Evolutionary conservation across 768 basidiomycete genomes (phyloP).

Genomic region (Rhodotorula taiwanensis): DNA sequence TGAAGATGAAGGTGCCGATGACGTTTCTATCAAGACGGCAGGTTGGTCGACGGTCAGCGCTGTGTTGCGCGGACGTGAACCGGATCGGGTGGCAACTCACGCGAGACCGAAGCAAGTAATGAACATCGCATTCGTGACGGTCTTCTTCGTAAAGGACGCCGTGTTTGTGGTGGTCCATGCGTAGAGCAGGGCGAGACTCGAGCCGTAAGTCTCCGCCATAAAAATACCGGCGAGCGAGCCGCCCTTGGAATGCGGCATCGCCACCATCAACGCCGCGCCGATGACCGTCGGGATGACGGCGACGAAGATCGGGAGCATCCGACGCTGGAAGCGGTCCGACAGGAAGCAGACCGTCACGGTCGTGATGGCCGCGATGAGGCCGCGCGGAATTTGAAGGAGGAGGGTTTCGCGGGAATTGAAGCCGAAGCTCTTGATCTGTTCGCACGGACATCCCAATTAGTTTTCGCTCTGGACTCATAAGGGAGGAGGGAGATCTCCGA

Average conservation of each 20-base stretch:
- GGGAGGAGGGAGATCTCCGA: slow-evolving; percentile 40
- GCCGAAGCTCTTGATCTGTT: slow-evolving; percentile 30
- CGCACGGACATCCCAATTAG: no score
- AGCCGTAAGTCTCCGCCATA: slow-evolving; percentile 53
- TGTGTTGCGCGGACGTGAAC: no score
- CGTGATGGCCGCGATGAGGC: slow-evolving; percentile 51
- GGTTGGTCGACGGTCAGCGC: no score
- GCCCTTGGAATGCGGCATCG: slow-evolving; percentile 51
- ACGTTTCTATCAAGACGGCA: no score
- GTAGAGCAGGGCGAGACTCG: slow-evolving; percentile 56
- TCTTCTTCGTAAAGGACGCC: slow-evolving; percentile 61
- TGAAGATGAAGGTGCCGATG: slow-evolving; percentile 60
- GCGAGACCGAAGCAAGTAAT: slow-evolving; percentile 44
- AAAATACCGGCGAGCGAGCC: slow-evolving; percentile 54
- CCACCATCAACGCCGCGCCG: slow-evolving; percentile 55
- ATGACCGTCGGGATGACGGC: slow-evolving; percentile 48
- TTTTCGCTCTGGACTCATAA: no score
- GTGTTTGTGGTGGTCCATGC: slow-evolving; percentile 63
- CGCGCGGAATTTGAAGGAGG: slow-evolving; percentile 57
- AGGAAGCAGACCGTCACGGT: slow-evolving; percentile 45
- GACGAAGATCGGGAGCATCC: slow-evolving; percentile 14
- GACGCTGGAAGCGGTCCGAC: background rate
- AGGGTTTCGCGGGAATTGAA: slow-evolving; percentile 56
- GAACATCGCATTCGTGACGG: slow-evolving; percentile 18
- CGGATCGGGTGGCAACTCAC: no score